Base-by-base conservation (phyloP, 225 moss, liverwort and hornwort species). In the Sphagnum contortum region DNA sequence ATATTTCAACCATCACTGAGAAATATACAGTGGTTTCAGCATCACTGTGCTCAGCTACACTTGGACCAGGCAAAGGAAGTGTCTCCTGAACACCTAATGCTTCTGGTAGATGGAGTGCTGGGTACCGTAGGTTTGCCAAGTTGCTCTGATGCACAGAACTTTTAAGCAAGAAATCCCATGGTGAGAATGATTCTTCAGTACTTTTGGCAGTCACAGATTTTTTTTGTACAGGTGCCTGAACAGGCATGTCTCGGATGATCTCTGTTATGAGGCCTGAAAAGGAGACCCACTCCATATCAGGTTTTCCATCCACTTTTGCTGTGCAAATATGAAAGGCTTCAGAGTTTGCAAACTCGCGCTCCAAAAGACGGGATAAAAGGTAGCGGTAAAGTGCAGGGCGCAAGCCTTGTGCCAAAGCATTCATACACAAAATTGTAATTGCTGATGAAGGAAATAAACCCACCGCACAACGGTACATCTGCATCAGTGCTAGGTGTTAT, bases 1-100 rank as follows among this genome's bases (percentile, higher is more conserved):
- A 85, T 75, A 98, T 89, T 71, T 98, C 98, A 70, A 91, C 73
- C 90, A 93, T 91, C 44, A 93, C 87, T 67, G 91, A 87, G 65
- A 81, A 77, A 57, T 91, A 93, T 53, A 83, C 91, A 62, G 81
- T 75, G 74, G 92, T 89, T 71, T 91, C 88, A 49, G 86, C 82
- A 66, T 89, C 85, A 6, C 74, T 76, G 13, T 80, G 73, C 70
- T 81, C 70, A 62, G 64, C 63, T 65, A 72, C 64, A 51, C 57
- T 83, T 49, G 77, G 69, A 46, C 90, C 90, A 55, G 89, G 89
- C 61, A 86, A 72, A 59, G 89, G 91, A 61, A 91, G 72, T 55
- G 77, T 75, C 70, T 89, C 80, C 59, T 60, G 65, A 54, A 65
- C 14, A 63, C 68, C 51, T 12, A 73, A 69, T 44, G 64, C 74